These are phyloP conservation scores for Malassezia yamatoensis DNA, from an alignment of 1,284 basidiomycete genomes.

Conservation along the genomic window DNA sequence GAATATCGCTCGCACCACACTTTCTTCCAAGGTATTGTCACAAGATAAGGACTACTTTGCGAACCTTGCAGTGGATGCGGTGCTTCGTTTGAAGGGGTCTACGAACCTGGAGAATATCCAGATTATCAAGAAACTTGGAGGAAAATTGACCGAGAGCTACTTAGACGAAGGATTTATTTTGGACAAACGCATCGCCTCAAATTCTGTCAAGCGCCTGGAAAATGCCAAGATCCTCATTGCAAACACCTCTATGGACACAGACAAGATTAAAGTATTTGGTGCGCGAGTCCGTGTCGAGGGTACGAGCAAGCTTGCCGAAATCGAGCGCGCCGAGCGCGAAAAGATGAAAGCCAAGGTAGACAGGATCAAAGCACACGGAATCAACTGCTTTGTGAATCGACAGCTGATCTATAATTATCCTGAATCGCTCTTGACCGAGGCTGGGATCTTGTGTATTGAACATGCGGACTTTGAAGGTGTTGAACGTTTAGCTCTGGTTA, in stretches of 20 bases:
- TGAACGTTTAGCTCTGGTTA: constrained; percentile 86
- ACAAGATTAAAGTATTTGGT: constrained; percentile 99
- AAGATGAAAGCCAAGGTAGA: constrained; percentile 99
- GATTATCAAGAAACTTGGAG: constrained; percentile 98
- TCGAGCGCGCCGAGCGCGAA: constrained; percentile 92
- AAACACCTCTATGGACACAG: constrained; percentile 99
- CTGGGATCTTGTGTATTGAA: constrained; percentile 91
- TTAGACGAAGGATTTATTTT: constrained; percentile 98
- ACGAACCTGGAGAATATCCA: constrained; percentile 97
- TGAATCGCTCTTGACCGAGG: constrained; percentile 81
- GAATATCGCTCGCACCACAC: constrained; percentile 91
- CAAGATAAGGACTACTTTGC: constrained; percentile 99
- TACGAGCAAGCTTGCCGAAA: constrained; percentile 90
- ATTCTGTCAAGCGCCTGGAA: constrained; percentile 86
- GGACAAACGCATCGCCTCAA: constrained; percentile 88
- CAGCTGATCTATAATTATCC: constrained; percentile 99
- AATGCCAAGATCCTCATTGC: constrained; percentile 95
- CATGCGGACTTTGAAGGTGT: constrained; percentile 99
- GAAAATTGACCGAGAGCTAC: constrained; percentile 96
- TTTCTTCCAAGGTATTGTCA: constrained; percentile 89
- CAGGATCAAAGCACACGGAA: constrained; percentile 83
- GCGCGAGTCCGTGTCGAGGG: constrained; percentile 90
- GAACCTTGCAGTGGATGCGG: constrained; percentile 93
- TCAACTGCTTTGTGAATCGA: constrained; percentile 96
- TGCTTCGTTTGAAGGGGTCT: constrained; percentile 84